These are phyloP conservation scores for Pueraria montana DNA, from an alignment of 306 rosid genomes.

Conservation along the genomic window DNA sequence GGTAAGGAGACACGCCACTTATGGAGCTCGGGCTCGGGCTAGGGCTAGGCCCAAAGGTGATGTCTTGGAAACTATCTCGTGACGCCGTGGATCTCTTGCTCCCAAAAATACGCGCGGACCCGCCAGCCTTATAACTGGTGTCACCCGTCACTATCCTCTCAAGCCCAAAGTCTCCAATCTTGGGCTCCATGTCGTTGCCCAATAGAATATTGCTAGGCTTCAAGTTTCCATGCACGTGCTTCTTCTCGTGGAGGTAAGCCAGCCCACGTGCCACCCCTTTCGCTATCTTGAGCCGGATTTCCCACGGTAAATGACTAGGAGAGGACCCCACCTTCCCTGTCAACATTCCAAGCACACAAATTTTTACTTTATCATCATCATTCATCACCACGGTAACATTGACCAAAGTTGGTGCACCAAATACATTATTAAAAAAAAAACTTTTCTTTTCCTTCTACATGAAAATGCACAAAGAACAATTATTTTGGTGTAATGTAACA, in stretches of 20 bases:
- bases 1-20: constrained; percentile 72
- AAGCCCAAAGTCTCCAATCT: constrained; percentile 90
- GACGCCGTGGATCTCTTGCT: constrained; percentile 89
- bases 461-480: not conserved
- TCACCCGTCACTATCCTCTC: constrained; percentile 77
- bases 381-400: not conserved
- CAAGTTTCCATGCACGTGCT: constrained; percentile 94
- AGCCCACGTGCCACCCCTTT: constrained; percentile 97
- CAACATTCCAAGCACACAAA: constrained; percentile 22
- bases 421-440: not conserved
- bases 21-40: constrained; percentile 91
- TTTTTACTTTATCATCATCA: constrained; percentile 2
- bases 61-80: constrained; percentile 76
- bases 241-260: constrained; percentile 90
- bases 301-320: constrained; percentile 99
- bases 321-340: constrained; percentile 95
- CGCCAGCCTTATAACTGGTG: constrained; percentile 65
- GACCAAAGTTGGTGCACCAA: constrained; percentile 39
- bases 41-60: constrained; percentile 74
- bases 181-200: constrained; percentile 84
- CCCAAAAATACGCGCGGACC: constrained; percentile 85
- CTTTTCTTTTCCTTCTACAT: not conserved
- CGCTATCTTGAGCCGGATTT: constrained; percentile 79
- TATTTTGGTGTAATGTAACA: not conserved
- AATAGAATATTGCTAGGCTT: constrained; percentile 90